Evolutionary conservation across 768 basidiomycete genomes (phyloP).

Genomic region (Leccinum barrowsii): DNA sequence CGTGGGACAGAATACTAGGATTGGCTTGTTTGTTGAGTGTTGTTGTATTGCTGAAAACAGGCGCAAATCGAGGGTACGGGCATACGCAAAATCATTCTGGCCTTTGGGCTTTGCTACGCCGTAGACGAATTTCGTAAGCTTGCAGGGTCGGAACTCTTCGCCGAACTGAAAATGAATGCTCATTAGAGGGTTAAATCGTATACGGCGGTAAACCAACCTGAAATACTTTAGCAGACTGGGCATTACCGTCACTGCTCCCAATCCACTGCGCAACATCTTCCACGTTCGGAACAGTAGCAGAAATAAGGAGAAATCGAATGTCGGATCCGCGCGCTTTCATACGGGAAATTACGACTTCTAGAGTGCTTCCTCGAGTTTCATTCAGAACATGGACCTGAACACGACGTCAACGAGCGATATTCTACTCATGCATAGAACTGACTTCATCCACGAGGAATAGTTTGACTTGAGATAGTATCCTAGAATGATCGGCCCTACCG

Average conservation of each 20-base stretch:
- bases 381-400: slow-evolving; percentile 86
- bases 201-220: slow-evolving; percentile 43
- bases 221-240: slow-evolving; percentile 57
- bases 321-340: slow-evolving; percentile 75
- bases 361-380: slow-evolving; percentile 84
- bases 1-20: slow-evolving; percentile 85
- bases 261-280: slow-evolving; percentile 90
- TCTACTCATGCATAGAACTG: not conserved
- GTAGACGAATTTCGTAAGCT: slow-evolving; percentile 67
- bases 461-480: slow-evolving; percentile 65
- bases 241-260: slow-evolving; percentile 37
- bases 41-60: slow-evolving; percentile 70
- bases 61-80: slow-evolving; percentile 64
- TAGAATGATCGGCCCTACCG: slow-evolving; percentile 57
- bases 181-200: not conserved
- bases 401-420: not conserved
- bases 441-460: slow-evolving; percentile 91
- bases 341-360: slow-evolving; percentile 92
- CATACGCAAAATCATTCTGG: slow-evolving; percentile 79
- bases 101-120: slow-evolving; percentile 59
- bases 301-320: slow-evolving; percentile 85
- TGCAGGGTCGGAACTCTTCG: slow-evolving; percentile 88
- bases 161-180: slow-evolving; percentile 61
- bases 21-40: slow-evolving; percentile 77
- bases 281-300: slow-evolving; percentile 93